Percentiles rank a stretch among this genome's conserved stretches.
These are phyloP conservation scores for Helicostylum pulchrum DNA, from an alignment of 192 early-diverging fungal species.

Conservation along the genomic window DNA sequence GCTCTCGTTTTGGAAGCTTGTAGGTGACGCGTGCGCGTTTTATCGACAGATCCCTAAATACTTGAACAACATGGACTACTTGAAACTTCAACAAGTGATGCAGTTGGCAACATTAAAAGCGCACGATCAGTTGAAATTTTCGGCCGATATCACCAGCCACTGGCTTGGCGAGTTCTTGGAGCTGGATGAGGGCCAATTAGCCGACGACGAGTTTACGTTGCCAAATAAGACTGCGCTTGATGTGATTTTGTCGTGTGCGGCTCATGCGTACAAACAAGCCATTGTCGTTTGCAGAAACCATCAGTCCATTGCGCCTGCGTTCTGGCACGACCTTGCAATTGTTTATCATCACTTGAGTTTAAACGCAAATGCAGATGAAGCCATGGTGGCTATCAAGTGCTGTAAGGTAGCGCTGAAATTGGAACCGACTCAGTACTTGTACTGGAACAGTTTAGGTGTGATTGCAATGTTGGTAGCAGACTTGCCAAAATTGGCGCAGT, in stretches of 20 bases:
- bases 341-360: conserved; percentile 42
- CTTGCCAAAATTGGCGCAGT: conserved; percentile 69
- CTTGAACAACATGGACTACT: conserved; percentile 36
- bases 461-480: conserved; percentile 40
- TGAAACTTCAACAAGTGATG: conserved; percentile 24
- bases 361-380: conserved; percentile 10
- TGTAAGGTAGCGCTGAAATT: conserved; percentile 59
- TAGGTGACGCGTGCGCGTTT: conserved; percentile 52
- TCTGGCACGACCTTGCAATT: conserved; percentile 54
- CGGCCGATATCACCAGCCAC: conserved; percentile 17
- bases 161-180: conserved; percentile 26
- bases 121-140: conserved; percentile 39
- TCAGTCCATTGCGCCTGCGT: conserved; percentile 35
- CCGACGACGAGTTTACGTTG: conserved; percentile 33
- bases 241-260: conserved; percentile 44
- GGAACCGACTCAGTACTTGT: conserved; percentile 50
- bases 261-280: conserved; percentile 50
- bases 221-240: conserved; percentile 34
- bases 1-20: conserved; percentile 59
- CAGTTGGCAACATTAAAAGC: conserved; percentile 19
- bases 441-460: conserved; percentile 76
- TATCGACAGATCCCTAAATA: conserved; percentile 49
- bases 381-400: conserved; percentile 40
- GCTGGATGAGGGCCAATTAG: neutral
- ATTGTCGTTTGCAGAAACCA: conserved; percentile 43